A percentile compares a stretch with the other conserved stretches of the same genome.
phyloP scores from a whole-genome alignment of 176 grass and related monocot genomes.

The Triticum aestivum region DNA sequence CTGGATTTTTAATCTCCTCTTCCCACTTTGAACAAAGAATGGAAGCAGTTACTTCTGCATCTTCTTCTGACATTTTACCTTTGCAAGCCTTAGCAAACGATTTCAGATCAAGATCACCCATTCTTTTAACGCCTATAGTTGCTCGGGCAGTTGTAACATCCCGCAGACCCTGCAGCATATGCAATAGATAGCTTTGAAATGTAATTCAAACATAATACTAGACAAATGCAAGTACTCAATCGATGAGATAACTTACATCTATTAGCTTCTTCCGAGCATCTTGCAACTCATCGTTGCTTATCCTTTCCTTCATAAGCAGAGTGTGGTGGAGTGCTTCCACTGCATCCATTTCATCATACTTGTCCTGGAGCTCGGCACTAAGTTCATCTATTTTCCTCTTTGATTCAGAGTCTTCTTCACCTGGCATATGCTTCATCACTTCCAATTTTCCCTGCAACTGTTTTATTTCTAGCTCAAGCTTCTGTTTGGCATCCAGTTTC shows the following conservation, averaged over 20 bases:
- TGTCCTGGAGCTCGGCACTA: conserved; percentile 49
- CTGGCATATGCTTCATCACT: conserved; percentile 47
- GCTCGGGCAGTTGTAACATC: neutral
- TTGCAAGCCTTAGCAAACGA: conserved; percentile 46
- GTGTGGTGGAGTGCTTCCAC: conserved; percentile 48
- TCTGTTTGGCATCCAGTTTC: conserved; percentile 51
- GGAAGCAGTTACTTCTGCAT: conserved; percentile 36
- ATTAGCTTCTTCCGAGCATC: conserved; percentile 52
- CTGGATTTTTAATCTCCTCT: conserved; percentile 44
- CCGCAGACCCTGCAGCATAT: neutral
- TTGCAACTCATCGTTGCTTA: conserved; percentile 57
- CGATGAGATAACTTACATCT: neutral
- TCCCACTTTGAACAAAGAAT: conserved; percentile 55
- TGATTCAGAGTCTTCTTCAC: conserved; percentile 35
- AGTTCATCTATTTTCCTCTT: conserved; percentile 38
- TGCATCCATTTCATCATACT: conserved; percentile 36
- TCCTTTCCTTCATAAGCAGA: conserved; percentile 44
- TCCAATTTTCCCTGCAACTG: conserved; percentile 46
- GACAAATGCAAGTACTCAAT: neutral
- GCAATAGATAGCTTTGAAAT: neutral
- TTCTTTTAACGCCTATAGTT: conserved; percentile 47
- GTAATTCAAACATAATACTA: neutral
- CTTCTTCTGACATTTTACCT: conserved; percentile 31
- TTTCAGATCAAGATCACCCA: conserved; percentile 61
- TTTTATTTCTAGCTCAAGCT: conserved; percentile 53